Evolutionary conservation across 495 filamentous ascomycete species (phyloP), one percentile per base, ranked within the genome.

Genomic region (Talaromyces adpressus): DNA sequence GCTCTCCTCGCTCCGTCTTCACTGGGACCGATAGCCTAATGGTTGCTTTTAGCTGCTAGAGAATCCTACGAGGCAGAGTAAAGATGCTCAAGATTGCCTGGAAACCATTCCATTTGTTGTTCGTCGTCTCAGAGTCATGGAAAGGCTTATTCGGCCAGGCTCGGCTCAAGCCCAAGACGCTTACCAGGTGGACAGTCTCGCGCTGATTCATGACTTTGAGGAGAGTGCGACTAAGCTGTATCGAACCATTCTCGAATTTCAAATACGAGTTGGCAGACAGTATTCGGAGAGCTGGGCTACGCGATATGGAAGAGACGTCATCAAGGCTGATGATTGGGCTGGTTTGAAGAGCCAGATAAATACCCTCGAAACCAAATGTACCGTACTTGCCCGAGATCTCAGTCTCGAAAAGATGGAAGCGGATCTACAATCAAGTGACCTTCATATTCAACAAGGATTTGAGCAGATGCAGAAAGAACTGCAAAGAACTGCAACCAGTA

Each of bases 281-380:
- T 23, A 47, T 9, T 18, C 16, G 0, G 51, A 52, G 22, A 3
- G n/a, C 57, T 49, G 20, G 20, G 12, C 61, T 6, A 23, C 57
- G 16, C 57, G 59, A 18, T 62, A 11, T 51, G 64, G 57, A 34
- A 62, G 65, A n/a, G 36, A 67, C 54, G 23, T 67, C 6, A 8
- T 66, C 57, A 67, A 66, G 47, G 41, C 57, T 4, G 65, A 67
- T 51, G 63, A 67, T 8, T 67, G 65, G 57, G 22, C 9, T 32
- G 45, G 25, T 5, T 29, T 65, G 14, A 49, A 64, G n/a, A 51
- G 16, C 7, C 41, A 62, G 3, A 62, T 65, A 9, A 59, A 65
- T 18, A 25, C 27, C 4, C 22, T 63, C 1, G 63, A 64, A 22
- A 14, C 11, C 8, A 59, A 62, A 34, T 67, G 64, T 29, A 29